These are phyloP conservation scores for Takakia lepidozioides DNA, from an alignment of 225 moss, liverwort and hornwort species.

Conservation along the genomic window DNA sequence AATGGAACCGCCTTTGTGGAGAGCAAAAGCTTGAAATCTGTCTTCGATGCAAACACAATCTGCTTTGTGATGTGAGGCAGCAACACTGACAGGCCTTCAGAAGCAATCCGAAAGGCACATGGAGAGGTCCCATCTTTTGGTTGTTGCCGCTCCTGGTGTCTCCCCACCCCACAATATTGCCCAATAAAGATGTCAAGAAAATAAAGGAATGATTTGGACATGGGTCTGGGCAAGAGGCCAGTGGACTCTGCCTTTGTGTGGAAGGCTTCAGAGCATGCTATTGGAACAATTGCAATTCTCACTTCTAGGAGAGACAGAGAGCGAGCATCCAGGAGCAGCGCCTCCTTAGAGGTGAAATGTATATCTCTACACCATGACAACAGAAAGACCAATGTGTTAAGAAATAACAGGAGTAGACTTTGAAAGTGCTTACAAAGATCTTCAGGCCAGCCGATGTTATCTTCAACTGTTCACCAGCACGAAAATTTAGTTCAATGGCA, in stretches of 20 bases:
- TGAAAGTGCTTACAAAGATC: constrained; percentile 83
- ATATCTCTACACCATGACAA: too few species aligned
- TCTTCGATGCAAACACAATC: constrained; percentile 48
- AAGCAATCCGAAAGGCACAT: constrained; percentile 82
- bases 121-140: constrained; percentile 40
- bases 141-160: constrained; percentile 78
- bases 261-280: too few species aligned
- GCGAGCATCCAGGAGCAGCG: too few species aligned
- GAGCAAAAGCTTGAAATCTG: constrained; percentile 67
- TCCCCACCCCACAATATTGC: too few species aligned
- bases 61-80: constrained; percentile 87
- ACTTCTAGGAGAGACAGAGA: too few species aligned
- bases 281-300: too few species aligned
- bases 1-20: constrained; percentile 60
- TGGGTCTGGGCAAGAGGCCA: not conserved
- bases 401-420: too few species aligned
- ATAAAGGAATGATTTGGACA: not conserved
- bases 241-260: too few species aligned
- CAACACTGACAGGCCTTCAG: constrained; percentile 71
- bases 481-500: constrained; percentile 43
- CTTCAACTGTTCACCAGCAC: constrained; percentile 70
- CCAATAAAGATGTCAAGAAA: not conserved
- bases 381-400: too few species aligned
- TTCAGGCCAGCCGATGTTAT: constrained; percentile 85
- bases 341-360: too few species aligned